A percentile compares a stretch with the other conserved stretches of the same genome.
Evolutionary conservation across 257 asterid genomes (phyloP).

Genomic region (Jasminum sambac): DNA sequence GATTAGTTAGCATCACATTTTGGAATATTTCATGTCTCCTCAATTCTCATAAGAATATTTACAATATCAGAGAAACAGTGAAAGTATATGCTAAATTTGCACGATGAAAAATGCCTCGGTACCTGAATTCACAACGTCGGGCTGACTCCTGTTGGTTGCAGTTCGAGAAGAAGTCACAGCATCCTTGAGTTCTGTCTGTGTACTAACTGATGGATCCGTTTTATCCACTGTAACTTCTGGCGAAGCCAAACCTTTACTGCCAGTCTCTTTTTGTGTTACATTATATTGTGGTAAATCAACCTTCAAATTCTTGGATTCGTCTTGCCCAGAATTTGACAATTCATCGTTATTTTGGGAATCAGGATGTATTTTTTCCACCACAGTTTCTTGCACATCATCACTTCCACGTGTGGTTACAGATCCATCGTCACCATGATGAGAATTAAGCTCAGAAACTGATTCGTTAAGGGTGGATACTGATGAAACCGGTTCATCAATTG

Average conservation of each 20-base stretch:
- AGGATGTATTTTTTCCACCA: constrained; percentile 22
- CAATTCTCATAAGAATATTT: neutral
- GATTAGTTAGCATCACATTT: neutral
- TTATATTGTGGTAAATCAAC: constrained; percentile 22
- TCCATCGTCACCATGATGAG: constrained; percentile 26
- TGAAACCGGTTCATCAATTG: constrained; percentile 23
- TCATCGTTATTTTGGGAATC: constrained; percentile 29
- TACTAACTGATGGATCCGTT: constrained; percentile 25
- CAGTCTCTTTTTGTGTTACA: constrained; percentile 26
- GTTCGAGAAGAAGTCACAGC: constrained; percentile 38
- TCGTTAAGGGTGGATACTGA: constrained; percentile 21
- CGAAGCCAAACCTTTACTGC: constrained; percentile 5
- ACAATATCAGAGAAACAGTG: neutral
- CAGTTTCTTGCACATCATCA: constrained; percentile 24
- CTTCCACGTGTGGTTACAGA: constrained; percentile 23
- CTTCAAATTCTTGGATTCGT: constrained; percentile 26
- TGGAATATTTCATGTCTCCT: neutral
- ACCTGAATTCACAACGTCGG: constrained; percentile 51
- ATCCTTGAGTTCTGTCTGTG: constrained; percentile 26
- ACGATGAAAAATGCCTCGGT: constrained; percentile 5
- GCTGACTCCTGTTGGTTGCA: constrained; percentile 28
- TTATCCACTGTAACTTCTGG: constrained; percentile 12
- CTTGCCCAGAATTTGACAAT: constrained; percentile 22
- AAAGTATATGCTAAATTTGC: neutral
- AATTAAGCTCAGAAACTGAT: constrained; percentile 25